phyloP scores from a whole-genome alignment of 2,329 filamentous ascomycete genomes.

The Botrytis deweyae region DNA sequence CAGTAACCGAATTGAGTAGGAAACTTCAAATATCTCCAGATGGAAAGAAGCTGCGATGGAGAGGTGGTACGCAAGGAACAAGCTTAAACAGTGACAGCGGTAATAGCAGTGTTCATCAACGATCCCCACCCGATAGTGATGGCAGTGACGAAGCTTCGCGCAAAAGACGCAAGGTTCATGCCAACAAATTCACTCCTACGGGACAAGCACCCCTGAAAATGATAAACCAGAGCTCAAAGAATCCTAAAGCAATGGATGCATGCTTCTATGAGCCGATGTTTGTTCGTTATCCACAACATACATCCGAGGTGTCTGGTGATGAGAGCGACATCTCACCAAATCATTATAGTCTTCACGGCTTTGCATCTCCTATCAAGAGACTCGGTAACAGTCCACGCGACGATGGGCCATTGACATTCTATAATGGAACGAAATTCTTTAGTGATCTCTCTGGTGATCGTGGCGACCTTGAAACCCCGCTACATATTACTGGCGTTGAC shows the following conservation, averaged over 20 bases:
- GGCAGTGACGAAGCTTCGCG: slow-evolving; percentile 25
- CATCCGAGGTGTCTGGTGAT: slow-evolving; percentile 41
- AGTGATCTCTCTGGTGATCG: slow-evolving; percentile 74
- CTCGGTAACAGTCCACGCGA: slow-evolving; percentile 45
- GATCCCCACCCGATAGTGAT: slow-evolving; percentile 38
- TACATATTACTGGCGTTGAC: slow-evolving; percentile 50
- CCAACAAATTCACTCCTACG: slow-evolving; percentile 23
- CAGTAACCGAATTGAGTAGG: slow-evolving; percentile 67
- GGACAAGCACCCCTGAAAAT: neutral
- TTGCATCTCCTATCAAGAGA: neutral
- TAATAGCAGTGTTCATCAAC: slow-evolving; percentile 49
- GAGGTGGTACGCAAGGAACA: slow-evolving; percentile 65
- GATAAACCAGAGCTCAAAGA: slow-evolving; percentile 6
- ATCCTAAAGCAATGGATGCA: slow-evolving; percentile 45
- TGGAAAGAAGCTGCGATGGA: slow-evolving; percentile 78
- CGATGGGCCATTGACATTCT: slow-evolving; percentile 80
- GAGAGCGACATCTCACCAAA: neutral
- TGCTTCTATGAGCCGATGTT: slow-evolving; percentile 68
- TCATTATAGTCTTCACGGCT: neutral
- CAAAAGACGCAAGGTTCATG: slow-evolving; percentile 34
- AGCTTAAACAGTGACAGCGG: slow-evolving; percentile 64
- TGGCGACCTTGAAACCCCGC: slow-evolving; percentile 49
- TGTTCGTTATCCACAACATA: slow-evolving; percentile 49
- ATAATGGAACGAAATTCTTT: slow-evolving; percentile 75
- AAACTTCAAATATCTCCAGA: slow-evolving; percentile 77